These are phyloP conservation scores for Heliamphora pulchella DNA, from an alignment of 179 eudicot species.

Conservation along the genomic window DNA sequence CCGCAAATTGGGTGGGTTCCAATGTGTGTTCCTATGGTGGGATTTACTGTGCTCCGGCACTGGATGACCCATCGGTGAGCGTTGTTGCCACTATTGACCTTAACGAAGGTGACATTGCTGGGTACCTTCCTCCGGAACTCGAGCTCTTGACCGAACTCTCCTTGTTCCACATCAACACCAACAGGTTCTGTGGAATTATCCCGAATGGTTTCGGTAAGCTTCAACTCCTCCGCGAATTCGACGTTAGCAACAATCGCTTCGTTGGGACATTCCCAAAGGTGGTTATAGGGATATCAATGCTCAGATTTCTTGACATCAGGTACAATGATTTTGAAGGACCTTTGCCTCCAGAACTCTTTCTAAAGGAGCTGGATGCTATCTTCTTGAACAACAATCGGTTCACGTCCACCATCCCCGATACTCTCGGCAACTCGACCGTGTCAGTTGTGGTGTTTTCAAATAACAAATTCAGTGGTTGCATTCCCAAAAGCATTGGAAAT, in stretches of 20 bases:
- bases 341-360: slow-evolving; percentile 32
- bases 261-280: slow-evolving; percentile 42
- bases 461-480: slow-evolving; percentile 45
- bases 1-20: slow-evolving; percentile 43
- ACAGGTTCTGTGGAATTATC: slow-evolving; percentile 42
- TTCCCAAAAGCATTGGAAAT: slow-evolving; percentile 44
- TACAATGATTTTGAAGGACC: slow-evolving; percentile 53
- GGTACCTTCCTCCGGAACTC: slow-evolving; percentile 42
- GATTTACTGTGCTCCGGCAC: slow-evolving; percentile 36
- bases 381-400: slow-evolving; percentile 53
- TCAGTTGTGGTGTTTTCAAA: slow-evolving; percentile 55
- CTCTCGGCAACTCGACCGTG: slow-evolving; percentile 54
- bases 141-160: slow-evolving; percentile 46
- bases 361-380: slow-evolving; percentile 44
- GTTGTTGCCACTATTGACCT: slow-evolving; percentile 54
- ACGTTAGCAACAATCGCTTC: slow-evolving; percentile 51
- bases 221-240: slow-evolving; percentile 47
- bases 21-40: slow-evolving; percentile 44
- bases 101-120: slow-evolving; percentile 51
- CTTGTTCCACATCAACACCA: slow-evolving; percentile 47
- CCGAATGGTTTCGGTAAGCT: slow-evolving; percentile 29
- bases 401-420: slow-evolving; percentile 36
- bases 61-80: slow-evolving; percentile 14
- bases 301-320: slow-evolving; percentile 48
- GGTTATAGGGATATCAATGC: slow-evolving; percentile 32